Percentiles rank a stretch among this genome's conserved stretches.
Conservation (phyloP, 768 basidiomycete genomes). For the Lactifluus volemus region DNA sequence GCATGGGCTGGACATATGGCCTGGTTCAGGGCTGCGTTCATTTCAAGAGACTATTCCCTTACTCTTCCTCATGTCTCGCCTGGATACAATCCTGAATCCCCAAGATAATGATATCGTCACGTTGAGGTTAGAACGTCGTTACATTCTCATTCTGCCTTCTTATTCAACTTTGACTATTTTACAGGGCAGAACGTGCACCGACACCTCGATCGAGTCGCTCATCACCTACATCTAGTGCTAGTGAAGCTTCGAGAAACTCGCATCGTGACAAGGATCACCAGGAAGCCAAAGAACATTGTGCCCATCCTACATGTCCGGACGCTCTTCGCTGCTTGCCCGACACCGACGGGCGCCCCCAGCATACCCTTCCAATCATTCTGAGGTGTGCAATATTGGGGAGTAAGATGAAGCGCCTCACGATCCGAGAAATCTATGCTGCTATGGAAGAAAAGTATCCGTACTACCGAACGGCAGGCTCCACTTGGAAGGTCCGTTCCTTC, state of each 20-base stretch:
- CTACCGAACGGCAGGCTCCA: conserved; percentile 70
- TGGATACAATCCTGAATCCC: conserved; percentile 19
- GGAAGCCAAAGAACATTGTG: conserved; percentile 37
- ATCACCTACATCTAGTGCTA: conserved; percentile 12
- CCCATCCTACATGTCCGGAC: conserved; percentile 74
- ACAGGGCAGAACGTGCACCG: conserved; percentile 3
- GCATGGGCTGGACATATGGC: conserved; percentile 4
- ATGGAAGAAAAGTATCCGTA: conserved; percentile 84
- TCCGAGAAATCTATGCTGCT: conserved; percentile 77
- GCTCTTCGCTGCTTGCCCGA: conserved; percentile 70
- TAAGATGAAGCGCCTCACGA: conserved; percentile 64
- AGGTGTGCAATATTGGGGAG: conserved; percentile 79
- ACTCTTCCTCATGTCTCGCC: conserved; percentile 15
- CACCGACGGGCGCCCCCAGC: conserved; percentile 70
- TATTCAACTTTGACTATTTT: neutral
- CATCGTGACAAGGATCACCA: neutral
- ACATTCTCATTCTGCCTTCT: neutral
- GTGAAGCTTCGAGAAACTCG: neutral
- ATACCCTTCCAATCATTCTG: conserved; percentile 77
- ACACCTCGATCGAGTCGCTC: conserved; percentile 9
- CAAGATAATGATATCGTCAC: neutral
- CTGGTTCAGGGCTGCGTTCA: neutral
- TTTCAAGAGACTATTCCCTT: neutral
- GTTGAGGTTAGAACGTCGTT: conserved; percentile 7
- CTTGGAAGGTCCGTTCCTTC: conserved; percentile 61